Percentiles rank a stretch among this genome's conserved stretches.
These are phyloP conservation scores for Castanospermum australe DNA, from an alignment of 306 rosid species.

Conservation along the genomic window DNA sequence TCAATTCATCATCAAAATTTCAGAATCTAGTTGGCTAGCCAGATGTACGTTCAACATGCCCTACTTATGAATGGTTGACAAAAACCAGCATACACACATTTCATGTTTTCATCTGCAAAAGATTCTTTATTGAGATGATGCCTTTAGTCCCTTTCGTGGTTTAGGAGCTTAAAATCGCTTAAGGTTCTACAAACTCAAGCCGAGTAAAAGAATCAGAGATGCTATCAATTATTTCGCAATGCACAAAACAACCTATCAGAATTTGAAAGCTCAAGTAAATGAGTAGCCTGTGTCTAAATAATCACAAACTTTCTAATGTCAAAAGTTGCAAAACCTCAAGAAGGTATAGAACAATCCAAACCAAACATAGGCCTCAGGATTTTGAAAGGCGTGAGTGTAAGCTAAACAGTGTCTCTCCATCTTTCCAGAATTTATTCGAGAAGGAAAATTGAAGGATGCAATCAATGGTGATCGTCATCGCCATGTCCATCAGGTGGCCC, in stretches of 20 bases:
- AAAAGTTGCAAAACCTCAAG: conserved; percentile 33
- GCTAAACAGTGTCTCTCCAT: conserved; percentile 54
- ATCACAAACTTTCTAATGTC: conserved; percentile 42
- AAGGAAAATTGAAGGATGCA: conserved; percentile 34
- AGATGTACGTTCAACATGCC: not conserved
- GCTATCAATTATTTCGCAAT: conserved; percentile 50
- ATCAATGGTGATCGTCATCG: conserved; percentile 63
- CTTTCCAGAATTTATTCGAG: conserved; percentile 55
- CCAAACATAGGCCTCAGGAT: conserved; percentile 50
- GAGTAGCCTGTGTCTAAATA: conserved; percentile 43
- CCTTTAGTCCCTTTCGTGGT: not conserved
- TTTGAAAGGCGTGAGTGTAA: conserved; percentile 45
- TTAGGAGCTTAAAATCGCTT: not conserved
- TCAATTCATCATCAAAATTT: not conserved
- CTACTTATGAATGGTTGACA: not conserved
- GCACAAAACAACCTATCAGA: conserved; percentile 31
- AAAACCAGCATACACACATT: not conserved
- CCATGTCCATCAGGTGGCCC: conserved; percentile 79
- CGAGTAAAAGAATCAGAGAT: conserved; percentile 34
- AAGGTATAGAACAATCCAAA: conserved; percentile 45
- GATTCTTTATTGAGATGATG: not conserved
- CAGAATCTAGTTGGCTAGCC: not conserved
- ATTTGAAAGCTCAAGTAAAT: conserved; percentile 40
- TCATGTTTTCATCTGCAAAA: not conserved
- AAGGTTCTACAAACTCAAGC: conserved; percentile 7